Percentiles rank a stretch among this genome's conserved stretches.
These are phyloP conservation scores for Dendrobium officinale DNA, from an alignment of 106 monocot genomes.

Conservation along the genomic window DNA sequence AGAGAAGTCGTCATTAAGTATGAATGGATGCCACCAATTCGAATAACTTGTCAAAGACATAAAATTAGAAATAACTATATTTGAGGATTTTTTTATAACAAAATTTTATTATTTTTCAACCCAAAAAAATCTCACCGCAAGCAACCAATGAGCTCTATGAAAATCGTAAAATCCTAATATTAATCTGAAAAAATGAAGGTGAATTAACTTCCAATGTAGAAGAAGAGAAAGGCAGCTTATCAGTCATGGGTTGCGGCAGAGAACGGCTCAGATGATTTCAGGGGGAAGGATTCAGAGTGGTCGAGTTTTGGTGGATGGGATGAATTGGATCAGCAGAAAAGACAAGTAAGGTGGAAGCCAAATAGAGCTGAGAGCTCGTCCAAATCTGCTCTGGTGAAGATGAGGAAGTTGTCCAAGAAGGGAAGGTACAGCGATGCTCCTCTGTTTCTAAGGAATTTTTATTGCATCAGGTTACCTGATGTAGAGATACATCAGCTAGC, in stretches of 20 bases:
- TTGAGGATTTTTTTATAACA: too few species aligned
- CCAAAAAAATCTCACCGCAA: too few species aligned
- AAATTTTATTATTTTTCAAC: too few species aligned
- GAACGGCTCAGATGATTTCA: background rate
- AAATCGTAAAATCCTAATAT: too few species aligned
- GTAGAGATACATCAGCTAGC: too few species aligned
- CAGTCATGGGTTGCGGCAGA: constrained; percentile 38
- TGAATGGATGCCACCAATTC: too few species aligned
- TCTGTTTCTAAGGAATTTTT: background rate
- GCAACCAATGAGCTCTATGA: too few species aligned
- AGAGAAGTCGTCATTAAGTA: too few species aligned
- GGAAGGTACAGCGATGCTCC: constrained; percentile 50
- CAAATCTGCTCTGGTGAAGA: constrained; percentile 1
- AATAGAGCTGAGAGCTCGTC: background rate
- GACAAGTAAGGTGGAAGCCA: background rate
- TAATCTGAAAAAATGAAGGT: constrained; percentile 12
- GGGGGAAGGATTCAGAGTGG: background rate
- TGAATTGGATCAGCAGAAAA: constrained; percentile 39
- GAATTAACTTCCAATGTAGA: background rate
- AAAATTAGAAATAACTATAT: too few species aligned
- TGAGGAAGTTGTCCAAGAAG: constrained; percentile 45
- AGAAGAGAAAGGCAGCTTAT: constrained; percentile 19
- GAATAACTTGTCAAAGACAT: too few species aligned
- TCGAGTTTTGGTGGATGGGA: constrained; percentile 77
- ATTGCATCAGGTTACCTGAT: too few species aligned